A percentile compares a stretch with the other conserved stretches of the same genome.
These are phyloP conservation scores for Lathyrus oleraceus DNA, from an alignment of 306 rosid species.

Conservation along the genomic window DNA sequence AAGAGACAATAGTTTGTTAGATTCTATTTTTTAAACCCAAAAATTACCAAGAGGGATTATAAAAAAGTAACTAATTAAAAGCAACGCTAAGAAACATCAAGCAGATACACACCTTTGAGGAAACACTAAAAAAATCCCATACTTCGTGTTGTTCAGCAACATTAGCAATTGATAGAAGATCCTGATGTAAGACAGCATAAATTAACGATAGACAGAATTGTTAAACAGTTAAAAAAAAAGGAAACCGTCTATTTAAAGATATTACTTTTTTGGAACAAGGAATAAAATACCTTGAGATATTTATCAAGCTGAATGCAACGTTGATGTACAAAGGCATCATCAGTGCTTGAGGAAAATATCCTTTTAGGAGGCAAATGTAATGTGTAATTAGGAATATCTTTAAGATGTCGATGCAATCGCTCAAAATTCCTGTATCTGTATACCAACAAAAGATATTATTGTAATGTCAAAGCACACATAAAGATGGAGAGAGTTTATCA, in stretches of 20 bases:
- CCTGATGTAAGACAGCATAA: constrained; percentile 54
- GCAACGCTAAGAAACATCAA: constrained; percentile 28
- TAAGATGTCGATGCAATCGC: constrained; percentile 86
- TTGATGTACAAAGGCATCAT: constrained; percentile 96
- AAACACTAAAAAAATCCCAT: constrained; percentile 90
- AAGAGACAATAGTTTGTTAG: constrained; percentile 33
- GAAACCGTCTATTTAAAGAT: not conserved
- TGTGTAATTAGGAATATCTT: constrained; percentile 89
- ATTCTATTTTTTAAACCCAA: constrained; percentile 26
- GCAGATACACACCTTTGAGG: constrained; percentile 75
- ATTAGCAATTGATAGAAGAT: constrained; percentile 87
- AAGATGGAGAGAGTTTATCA: constrained; percentile 29
- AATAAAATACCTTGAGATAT: constrained; percentile 76
- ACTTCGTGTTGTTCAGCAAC: constrained; percentile 96
- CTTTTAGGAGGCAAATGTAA: constrained; percentile 94
- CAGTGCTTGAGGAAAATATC: constrained; percentile 97
- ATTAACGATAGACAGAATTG: constrained; percentile 21
- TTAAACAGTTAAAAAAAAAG: constrained; percentile 8
- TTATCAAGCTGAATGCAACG: constrained; percentile 96
- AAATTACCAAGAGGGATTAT: constrained; percentile 9
- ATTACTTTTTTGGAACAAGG: constrained; percentile 17
- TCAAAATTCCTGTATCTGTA: constrained; percentile 94
- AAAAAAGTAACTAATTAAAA: constrained; percentile 13
- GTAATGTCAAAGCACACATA: constrained; percentile 18
- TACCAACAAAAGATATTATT: constrained; percentile 19